These are phyloP conservation scores for Dictyostelium brefeldianum DNA, from an alignment of 78 protist genomes.

Conservation along the genomic window DNA sequence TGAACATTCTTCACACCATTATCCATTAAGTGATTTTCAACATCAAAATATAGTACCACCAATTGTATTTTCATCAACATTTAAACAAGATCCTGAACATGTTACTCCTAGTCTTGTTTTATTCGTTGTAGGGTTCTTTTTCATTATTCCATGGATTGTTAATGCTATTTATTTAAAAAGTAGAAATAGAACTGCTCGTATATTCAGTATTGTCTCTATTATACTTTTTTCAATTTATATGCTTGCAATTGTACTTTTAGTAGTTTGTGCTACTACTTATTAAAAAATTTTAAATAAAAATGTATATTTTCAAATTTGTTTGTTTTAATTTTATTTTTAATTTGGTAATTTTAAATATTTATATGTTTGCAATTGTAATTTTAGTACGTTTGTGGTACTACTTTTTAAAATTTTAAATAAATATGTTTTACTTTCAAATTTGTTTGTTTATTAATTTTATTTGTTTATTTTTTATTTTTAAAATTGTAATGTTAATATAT, in stretches of 20 bases:
- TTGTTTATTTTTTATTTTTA: too few relatives aligned
- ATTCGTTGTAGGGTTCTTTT: slow-evolving; percentile 1
- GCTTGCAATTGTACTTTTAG: not conserved
- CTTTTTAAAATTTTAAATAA: too few relatives aligned
- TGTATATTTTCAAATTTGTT: too few relatives aligned
- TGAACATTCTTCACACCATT: not conserved
- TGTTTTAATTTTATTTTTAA: too few relatives aligned
- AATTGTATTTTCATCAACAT: not conserved
- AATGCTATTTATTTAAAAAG: slow-evolving; percentile 3
- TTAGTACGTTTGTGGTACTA: too few relatives aligned
- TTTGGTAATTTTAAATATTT: too few relatives aligned
- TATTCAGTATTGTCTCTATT: not conserved
- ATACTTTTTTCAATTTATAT: not conserved
- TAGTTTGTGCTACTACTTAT: not conserved
- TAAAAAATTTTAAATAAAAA: too few relatives aligned
- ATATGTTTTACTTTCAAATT: too few relatives aligned
- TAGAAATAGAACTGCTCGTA: not conserved
- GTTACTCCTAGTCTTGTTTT: not conserved
- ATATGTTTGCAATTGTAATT: too few relatives aligned
- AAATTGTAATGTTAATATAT: too few relatives aligned
- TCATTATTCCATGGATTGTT: not conserved
- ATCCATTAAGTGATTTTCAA: not conserved
- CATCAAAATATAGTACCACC: not conserved
- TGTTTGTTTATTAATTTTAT: too few relatives aligned
- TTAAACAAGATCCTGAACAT: not conserved